Base-by-base conservation (phyloP, 2,329 filamentous ascomycete genomes). In the Apiospora phragmitis region DNA sequence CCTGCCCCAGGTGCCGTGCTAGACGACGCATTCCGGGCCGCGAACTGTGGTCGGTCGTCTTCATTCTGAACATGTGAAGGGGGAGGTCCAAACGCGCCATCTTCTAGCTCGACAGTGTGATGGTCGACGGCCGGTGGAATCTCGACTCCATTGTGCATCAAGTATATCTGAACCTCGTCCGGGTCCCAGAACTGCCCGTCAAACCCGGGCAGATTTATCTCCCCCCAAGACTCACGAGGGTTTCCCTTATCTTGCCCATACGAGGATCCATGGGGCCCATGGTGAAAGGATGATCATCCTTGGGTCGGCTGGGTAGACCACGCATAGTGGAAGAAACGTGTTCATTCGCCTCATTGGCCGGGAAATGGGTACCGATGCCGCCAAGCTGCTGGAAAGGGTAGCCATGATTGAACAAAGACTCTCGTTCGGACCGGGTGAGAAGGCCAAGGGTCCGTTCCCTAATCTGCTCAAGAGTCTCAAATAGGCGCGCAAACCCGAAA, bases 171-270 rank as follows among this genome's bases (percentile, higher is more conserved):
- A 0, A 94, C 90, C 78, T 96, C 94, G 71, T 93, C 87, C 0
- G 90, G 83, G 76, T 96, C 93, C 74, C 92, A 93, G 84, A 93
- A 96, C 68, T 93, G 89, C 5, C 93, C 93, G 71, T 92, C 88
- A 72, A 91, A 92, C 0, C 89, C 92, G 0, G 87, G 85, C 9
- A 91, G 79, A 49, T 85, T 85, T 73, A 88, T 85, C 26, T 82
- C 82, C 74, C 92, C 83, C 21, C 84, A 82, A 80, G 76, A 47
- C 85, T 82, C 9, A 90, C 74, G 26, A 81, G 75, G 7, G 81
- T 78, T 35, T 87, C 85, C 24, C 83, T 80, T 1, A 83, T 79
- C 1, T 81, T 74, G 41, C 81, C 81, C 2, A 85, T 77, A 4
- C 76, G 76, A 7, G 80, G 74, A 7, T 80, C 78, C 71, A 88